phyloP scores from a whole-genome alignment of 2,329 filamentous ascomycete species.

The Periconia digitata region DNA sequence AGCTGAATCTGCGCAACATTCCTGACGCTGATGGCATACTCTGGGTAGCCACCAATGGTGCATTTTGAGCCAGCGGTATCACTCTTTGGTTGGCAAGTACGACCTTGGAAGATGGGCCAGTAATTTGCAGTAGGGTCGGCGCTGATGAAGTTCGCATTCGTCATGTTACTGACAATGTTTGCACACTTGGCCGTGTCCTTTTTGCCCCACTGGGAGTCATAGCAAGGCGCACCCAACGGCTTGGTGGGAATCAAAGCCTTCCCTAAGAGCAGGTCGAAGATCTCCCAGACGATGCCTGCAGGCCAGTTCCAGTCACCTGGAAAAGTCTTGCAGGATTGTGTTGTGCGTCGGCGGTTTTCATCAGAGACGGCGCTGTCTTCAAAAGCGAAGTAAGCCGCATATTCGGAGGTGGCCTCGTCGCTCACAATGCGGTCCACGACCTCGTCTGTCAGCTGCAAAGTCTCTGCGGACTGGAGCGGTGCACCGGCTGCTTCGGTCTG shows the following conservation, averaged over 20 bases:
- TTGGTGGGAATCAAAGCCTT: constrained; percentile 22
- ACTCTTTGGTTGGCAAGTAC: constrained; percentile 8
- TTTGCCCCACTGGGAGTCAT: constrained; percentile 6
- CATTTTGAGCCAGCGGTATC: constrained; percentile 7
- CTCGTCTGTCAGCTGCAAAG: constrained; percentile 9
- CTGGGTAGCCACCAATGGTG: constrained; percentile 9
- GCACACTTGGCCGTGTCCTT: constrained; percentile 9
- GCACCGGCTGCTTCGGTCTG: constrained; percentile 1
- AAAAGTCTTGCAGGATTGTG: constrained; percentile 19
- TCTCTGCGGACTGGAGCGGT: constrained; percentile 3
- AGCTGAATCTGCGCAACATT: constrained; percentile 13
- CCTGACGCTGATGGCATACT: constrained; percentile 13
- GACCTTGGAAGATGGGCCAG: constrained; percentile 12
- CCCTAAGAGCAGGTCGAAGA: constrained; percentile 17
- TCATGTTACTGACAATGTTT: constrained; percentile 3
- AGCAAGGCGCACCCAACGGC: constrained; percentile 22
- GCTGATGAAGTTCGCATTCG: constrained; percentile 4
- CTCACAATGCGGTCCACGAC: constrained; percentile 2
- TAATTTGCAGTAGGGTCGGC: constrained; percentile 13
- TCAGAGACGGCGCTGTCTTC: constrained; percentile 5
- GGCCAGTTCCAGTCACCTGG: constrained; percentile 27
- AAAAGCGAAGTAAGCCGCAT: constrained; percentile 9
- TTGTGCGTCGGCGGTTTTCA: background rate
- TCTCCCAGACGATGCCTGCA: constrained; percentile 14
- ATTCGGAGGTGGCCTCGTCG: background rate